Percentiles rank a stretch among this genome's conserved stretches.
Evolutionary conservation across 352 stramenopile genomes (phyloP).

Genomic region (Globisporangium cylindrosporum): DNA sequence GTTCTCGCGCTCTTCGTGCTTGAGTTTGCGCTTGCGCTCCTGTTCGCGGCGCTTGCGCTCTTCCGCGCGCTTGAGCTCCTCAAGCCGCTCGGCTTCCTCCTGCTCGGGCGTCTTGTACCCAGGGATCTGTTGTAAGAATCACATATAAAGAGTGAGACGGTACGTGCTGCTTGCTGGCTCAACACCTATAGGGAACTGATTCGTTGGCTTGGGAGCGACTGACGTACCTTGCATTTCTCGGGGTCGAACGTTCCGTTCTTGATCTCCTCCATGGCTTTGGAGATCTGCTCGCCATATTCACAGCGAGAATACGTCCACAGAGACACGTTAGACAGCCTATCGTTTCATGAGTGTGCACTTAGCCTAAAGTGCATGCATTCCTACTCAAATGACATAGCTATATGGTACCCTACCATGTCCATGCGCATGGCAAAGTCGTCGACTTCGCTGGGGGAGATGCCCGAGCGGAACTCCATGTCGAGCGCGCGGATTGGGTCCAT

Average conservation of each 20-base stretch:
- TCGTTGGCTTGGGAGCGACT: background rate
- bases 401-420: constrained; percentile 44
- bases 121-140: constrained; percentile 39
- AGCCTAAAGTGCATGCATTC: background rate
- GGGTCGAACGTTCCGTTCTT: constrained; percentile 81
- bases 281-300: constrained; percentile 31
- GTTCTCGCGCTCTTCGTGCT: constrained; percentile 55
- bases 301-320: background rate
- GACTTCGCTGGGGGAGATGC: constrained; percentile 60
- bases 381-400: background rate
- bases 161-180: background rate
- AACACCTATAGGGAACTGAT: background rate
- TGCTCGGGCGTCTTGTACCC: constrained; percentile 77
- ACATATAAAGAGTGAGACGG: background rate
- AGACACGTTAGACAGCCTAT: background rate
- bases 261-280: constrained; percentile 74
- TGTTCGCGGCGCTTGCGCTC: constrained; percentile 42
- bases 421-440: constrained; percentile 71
- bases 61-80: constrained; percentile 32
- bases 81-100: constrained; percentile 47
- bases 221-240: constrained; percentile 52
- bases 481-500: constrained; percentile 64
- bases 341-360: background rate
- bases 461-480: constrained; percentile 69
- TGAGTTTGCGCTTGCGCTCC: constrained; percentile 35